Percentiles rank a stretch among this genome's conserved stretches.
phyloP scores from a whole-genome alignment of 768 basidiomycete species.

The Megacollybia marginata region DNA sequence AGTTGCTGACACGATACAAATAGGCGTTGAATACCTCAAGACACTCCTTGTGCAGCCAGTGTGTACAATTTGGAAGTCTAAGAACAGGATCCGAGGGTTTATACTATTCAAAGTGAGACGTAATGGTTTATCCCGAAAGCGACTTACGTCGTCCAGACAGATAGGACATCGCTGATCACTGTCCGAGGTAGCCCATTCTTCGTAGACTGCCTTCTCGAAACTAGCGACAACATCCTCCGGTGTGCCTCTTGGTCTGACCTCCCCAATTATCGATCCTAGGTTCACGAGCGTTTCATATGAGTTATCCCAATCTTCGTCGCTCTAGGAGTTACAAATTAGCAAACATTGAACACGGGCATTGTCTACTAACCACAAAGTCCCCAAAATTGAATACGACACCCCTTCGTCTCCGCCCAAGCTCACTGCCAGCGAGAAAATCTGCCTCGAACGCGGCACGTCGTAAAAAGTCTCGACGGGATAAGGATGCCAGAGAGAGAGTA shows the following conservation, averaged over 20 bases:
- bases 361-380: conserved; percentile 45
- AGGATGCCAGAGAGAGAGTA: no score
- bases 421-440: neutral
- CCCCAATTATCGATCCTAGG: conserved; percentile 54
- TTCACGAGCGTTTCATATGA: conserved; percentile 68
- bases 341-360: neutral
- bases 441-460: no score
- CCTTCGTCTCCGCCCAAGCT: neutral
- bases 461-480: no score
- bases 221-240: conserved; percentile 52
- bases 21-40: conserved; percentile 45
- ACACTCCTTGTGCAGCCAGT: conserved; percentile 78
- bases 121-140: conserved; percentile 2
- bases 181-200: conserved; percentile 59
- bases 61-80: conserved; percentile 62
- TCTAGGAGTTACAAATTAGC: conserved; percentile 1
- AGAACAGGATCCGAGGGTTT: conserved; percentile 50
- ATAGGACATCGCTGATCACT: conserved; percentile 77
- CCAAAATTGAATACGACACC: conserved; percentile 19
- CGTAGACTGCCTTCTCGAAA: conserved; percentile 54
- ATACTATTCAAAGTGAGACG: conserved; percentile 40
- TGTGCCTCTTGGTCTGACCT: conserved; percentile 59
- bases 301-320: conserved; percentile 68
- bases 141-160: conserved; percentile 74
- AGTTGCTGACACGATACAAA: conserved; percentile 1